These are phyloP conservation scores for Didymella segeticola DNA, from an alignment of 2,329 filamentous ascomycete species.

Conservation along the genomic window DNA sequence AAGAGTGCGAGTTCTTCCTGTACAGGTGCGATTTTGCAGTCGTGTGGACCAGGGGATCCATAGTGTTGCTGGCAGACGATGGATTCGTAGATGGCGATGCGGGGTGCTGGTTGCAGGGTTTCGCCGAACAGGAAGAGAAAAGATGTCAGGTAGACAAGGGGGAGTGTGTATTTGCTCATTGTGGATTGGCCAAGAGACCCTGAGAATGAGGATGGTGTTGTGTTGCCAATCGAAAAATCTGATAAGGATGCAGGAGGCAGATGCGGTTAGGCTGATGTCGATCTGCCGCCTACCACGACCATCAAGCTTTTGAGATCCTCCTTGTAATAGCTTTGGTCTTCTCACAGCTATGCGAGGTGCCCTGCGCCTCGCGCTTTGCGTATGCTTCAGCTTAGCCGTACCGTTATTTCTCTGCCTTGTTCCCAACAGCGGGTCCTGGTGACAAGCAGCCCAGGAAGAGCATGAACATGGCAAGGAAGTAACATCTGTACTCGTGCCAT, in stretches of 20 bases:
- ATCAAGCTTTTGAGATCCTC: too few relatives aligned
- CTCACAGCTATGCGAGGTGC: too few relatives aligned
- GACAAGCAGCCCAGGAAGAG: too few relatives aligned
- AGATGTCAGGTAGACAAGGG: conserved; percentile 24
- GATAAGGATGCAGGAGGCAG: conserved; percentile 3
- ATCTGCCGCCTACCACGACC: too few relatives aligned
- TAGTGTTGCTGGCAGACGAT: conserved; percentile 25
- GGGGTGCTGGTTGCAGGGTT: conserved; percentile 27
- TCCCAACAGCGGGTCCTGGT: too few relatives aligned
- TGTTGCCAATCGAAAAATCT: conserved; percentile 10
- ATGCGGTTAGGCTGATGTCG: conserved; percentile 6
- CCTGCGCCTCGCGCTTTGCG: too few relatives aligned
- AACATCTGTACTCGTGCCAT: too few relatives aligned
- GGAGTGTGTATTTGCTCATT: conserved; percentile 16
- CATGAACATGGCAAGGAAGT: too few relatives aligned
- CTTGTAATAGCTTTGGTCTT: too few relatives aligned
- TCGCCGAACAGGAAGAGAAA: conserved; percentile 31
- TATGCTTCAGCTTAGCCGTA: too few relatives aligned
- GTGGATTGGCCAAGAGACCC: conserved; percentile 2
- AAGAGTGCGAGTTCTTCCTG: conserved; percentile 25
- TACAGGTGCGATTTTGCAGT: conserved; percentile 26
- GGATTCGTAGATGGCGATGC: conserved; percentile 27
- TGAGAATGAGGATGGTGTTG: not conserved
- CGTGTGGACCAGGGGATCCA: conserved; percentile 4
- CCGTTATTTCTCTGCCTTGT: too few relatives aligned